phyloP scores from a whole-genome alignment of 139 green algal genomes.

The Picochlorum sp. region DNA sequence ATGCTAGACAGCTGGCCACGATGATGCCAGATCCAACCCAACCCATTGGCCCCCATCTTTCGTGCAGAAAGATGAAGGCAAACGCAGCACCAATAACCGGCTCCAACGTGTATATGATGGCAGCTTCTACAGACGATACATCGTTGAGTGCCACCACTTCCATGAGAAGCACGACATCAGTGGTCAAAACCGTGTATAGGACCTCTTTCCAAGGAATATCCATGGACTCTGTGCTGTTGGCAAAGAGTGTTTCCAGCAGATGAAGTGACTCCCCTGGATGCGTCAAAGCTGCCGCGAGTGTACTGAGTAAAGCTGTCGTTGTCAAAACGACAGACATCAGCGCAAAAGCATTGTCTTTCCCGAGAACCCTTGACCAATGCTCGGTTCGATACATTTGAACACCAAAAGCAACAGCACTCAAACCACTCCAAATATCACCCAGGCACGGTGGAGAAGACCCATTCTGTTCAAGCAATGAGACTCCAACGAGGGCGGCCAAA shows the following conservation, averaged over 20 bases:
- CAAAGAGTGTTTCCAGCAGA: neutral
- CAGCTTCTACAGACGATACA: slow-evolving; percentile 48
- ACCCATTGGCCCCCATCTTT: slow-evolving; percentile 51
- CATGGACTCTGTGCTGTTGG: neutral
- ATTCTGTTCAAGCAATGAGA: slow-evolving; percentile 54
- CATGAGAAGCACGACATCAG: slow-evolving; percentile 54
- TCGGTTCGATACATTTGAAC: slow-evolving; percentile 59
- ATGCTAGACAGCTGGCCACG: slow-evolving; percentile 24
- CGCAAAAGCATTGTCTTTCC: slow-evolving; percentile 16
- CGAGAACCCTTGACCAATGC: slow-evolving; percentile 27
- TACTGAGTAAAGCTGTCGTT: slow-evolving; percentile 23
- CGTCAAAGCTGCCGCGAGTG: slow-evolving; percentile 3
- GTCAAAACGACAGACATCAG: slow-evolving; percentile 41
- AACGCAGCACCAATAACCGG: slow-evolving; percentile 47
- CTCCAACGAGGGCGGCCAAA: slow-evolving; percentile 47
- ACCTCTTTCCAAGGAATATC: slow-evolving; percentile 33
- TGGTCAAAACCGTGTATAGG: slow-evolving; percentile 54
- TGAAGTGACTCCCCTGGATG: slow-evolving; percentile 12
- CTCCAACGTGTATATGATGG: slow-evolving; percentile 63
- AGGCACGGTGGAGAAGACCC: slow-evolving; percentile 25
- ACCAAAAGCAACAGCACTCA: slow-evolving; percentile 65
- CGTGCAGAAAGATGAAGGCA: slow-evolving; percentile 49
- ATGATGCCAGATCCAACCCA: slow-evolving; percentile 56
- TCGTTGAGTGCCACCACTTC: slow-evolving; percentile 60
- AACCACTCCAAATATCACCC: slow-evolving; percentile 56